Base-by-base conservation (phyloP, 192 early-diverging fungal species). In the Obelidium mucronatum region DNA sequence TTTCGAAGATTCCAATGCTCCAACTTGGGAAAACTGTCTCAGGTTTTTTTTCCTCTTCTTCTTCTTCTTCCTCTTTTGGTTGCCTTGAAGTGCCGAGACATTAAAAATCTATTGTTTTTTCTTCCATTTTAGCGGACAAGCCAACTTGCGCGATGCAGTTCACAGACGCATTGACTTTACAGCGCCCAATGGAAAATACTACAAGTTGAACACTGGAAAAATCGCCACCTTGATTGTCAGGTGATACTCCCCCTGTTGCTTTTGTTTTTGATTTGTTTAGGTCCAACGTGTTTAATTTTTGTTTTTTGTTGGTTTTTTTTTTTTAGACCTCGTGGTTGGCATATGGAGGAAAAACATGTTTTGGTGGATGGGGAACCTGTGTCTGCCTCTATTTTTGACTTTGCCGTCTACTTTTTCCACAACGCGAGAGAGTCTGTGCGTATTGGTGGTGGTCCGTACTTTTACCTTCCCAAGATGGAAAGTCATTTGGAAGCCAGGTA, bases 381-480 rank as follows among this genome's bases (percentile, higher is more conserved):
- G 63, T 99, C 97, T 36, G 97, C 91, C n/a, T 97, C 96, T 53
- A 90, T 99, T 82, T 99, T 99, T 78, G 97, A 99, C 85, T 99
- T 99, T 84, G 96, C 85, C 58, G 88, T 99, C 74, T 99, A 97
- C 90, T 99, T 97, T 84, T 99, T 95, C 93, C 97, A 99, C 91
- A 99, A 99, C 84, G 95, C 93, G 78, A 86, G 89, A 64, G 91
- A 94, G 80, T 77, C 91, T 17, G 74, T 97, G 75, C 90, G 91
- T 62, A 88, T 88, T 35, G 97, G 97, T 56, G 90, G 91, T 78
- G 97, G 97, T 40, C 97, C 97, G 64, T 99, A 99, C 92, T 99
- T 96, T 73, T 99, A 99, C 83, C 88, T 97, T 30, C 97, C 97
- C 83, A 99, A 99, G 90, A 97, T 99, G 95, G 97, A 99, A 87